Base-by-base conservation (phyloP, 352 stramenopile species). In the Phytophthora constricta region DNA sequence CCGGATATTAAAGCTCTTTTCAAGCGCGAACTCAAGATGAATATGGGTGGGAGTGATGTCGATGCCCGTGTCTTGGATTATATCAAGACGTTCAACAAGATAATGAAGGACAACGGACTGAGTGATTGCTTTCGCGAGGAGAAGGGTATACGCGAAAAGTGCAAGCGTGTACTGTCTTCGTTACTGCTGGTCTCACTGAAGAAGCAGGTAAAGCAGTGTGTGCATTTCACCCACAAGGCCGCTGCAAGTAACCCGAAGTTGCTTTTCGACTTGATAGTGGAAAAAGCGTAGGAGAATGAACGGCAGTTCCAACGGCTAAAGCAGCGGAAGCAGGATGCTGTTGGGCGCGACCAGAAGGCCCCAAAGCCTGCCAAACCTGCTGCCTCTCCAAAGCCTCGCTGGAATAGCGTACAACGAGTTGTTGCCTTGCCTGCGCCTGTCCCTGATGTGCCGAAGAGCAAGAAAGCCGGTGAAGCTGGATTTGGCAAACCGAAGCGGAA, bases 21-120 rank as follows among this genome's bases (percentile, higher is more conserved):
- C n/a, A n/a, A n/a, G n/a, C n/a, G n/a, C n/a, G 31, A 39, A 13
- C 31, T 39, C 31, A 39, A 39, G 31, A 59, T 59, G 51, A 34
- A 59, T 27, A 22, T 59, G 17, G 4, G 17, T 48, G 39, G 31
- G 19, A 33, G 19, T 19, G 51, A 59, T 33, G 51, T 59, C 17
- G 27, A 19, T 46, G 31, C 51, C 9, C n/a, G 51, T 13, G 31
- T 59, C 14, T 8, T 59, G 17, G 51, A 46, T 11, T 59, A 48
- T 47, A 47, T 48, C 14, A 46, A 59, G 34, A 13, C 26, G 8
- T 59, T 5, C 34, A 46, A 41, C 9, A 27, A 47, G 51, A 33
- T 59, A 16, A 22, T 47, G 7, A 43, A n/a, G 51, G 47, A 27
- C 17, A n/a, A 59, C 14, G 51, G 51, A 27, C 31, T 59, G 27